Conservation (phyloP, 2,329 filamentous ascomycete species). For the Penicillium griseofulvum region DNA sequence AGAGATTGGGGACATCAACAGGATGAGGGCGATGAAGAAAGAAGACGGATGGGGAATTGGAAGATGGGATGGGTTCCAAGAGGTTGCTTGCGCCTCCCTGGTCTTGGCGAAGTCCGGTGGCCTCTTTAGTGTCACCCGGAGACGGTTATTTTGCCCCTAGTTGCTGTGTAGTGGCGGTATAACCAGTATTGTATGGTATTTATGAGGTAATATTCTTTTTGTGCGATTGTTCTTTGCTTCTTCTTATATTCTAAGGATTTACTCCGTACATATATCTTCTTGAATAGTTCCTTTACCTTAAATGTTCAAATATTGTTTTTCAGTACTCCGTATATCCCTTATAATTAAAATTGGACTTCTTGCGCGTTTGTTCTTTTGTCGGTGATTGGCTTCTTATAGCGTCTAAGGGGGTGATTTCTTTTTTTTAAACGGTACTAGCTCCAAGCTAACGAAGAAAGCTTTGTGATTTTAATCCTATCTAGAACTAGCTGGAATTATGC, state of each 20-base stretch:
- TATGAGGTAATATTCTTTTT: background rate
- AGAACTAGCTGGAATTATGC: slow-evolving; percentile 3
- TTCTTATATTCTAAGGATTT: background rate
- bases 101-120: slow-evolving; percentile 5
- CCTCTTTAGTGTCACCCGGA: slow-evolving; percentile 18
- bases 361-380: background rate
- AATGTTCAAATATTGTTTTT: background rate
- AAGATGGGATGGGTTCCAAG: slow-evolving; percentile 29
- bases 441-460: slow-evolving; percentile 1
- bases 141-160: slow-evolving; percentile 27
- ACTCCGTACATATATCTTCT: background rate
- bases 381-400: background rate
- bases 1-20: slow-evolving; percentile 32
- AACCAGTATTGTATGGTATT: slow-evolving; percentile 8
- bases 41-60: slow-evolving; percentile 20
- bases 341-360: no score
- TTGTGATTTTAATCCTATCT: slow-evolving; percentile 3
- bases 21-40: slow-evolving; percentile 18
- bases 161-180: slow-evolving; percentile 13
- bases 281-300: background rate
- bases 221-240: background rate
- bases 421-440: background rate
- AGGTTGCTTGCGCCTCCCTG: slow-evolving; percentile 26
- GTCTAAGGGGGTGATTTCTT: background rate
- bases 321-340: background rate